A percentile compares a stretch with the other conserved stretches of the same genome.
Evolutionary conservation across 2,329 filamentous ascomycete species (phyloP).

Genomic region (Microdochium paspali): DNA sequence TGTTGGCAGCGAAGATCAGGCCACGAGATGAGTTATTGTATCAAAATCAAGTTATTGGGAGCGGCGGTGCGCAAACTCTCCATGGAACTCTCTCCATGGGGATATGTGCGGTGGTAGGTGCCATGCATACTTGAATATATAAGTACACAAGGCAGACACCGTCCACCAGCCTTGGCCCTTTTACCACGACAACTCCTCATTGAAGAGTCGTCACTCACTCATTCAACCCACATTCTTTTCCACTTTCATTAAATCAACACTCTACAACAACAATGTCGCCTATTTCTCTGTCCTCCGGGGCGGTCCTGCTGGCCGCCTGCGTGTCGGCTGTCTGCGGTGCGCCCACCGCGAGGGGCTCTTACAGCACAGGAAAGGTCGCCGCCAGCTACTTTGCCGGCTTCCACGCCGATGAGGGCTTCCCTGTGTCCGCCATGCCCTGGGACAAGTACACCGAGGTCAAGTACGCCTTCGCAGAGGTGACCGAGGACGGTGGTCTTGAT

Average conservation of each 20-base stretch:
- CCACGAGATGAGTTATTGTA: neutral
- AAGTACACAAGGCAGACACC: neutral
- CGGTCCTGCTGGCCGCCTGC: neutral
- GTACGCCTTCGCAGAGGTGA: constrained; percentile 9
- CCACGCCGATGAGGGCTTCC: constrained; percentile 5
- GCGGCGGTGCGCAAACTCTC: neutral
- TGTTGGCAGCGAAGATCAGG: neutral
- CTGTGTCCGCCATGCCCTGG: constrained; percentile 7
- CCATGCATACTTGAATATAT: neutral
- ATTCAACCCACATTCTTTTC: neutral
- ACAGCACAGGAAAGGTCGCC: neutral
- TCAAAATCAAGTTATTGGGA: neutral
- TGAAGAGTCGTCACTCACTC: neutral
- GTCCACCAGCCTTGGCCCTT: neutral
- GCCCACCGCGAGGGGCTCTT: neutral
- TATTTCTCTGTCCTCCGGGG: neutral
- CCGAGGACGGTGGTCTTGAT: constrained; percentile 2
- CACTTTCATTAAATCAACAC: neutral
- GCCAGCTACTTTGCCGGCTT: constrained; percentile 9
- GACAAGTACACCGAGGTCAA: constrained; percentile 8
- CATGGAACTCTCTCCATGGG: too few species aligned
- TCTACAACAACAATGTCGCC: neutral
- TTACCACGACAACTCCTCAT: neutral
- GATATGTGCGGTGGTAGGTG: neutral
- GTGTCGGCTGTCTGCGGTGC: neutral